A percentile compares a stretch with the other conserved stretches of the same genome.
These are phyloP conservation scores for Coemansia sp. DNA, from an alignment of 192 early-diverging fungal species.

Conservation along the genomic window DNA sequence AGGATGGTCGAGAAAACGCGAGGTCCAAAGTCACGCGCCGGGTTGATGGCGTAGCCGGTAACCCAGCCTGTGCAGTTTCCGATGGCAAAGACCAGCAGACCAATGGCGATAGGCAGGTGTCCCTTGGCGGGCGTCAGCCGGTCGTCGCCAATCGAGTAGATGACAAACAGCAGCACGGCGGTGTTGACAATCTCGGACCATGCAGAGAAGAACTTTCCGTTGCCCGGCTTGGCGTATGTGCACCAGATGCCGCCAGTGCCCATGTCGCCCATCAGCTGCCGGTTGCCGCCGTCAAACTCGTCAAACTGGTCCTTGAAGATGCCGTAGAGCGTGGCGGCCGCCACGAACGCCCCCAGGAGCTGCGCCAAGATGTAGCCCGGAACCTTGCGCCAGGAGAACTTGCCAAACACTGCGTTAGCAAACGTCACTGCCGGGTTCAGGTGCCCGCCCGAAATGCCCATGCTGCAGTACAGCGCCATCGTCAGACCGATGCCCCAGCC, in stretches of 20 bases:
- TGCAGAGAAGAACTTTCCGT: constrained; percentile 57
- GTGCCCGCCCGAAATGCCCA: constrained; percentile 71
- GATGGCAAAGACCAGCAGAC: constrained; percentile 60
- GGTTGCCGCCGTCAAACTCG: constrained; percentile 54
- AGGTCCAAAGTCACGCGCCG: constrained; percentile 78
- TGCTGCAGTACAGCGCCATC: constrained; percentile 61
- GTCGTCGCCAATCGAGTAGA: constrained; percentile 62
- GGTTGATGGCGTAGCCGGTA: constrained; percentile 72
- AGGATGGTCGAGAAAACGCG: constrained; percentile 67
- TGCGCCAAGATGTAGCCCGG: constrained; percentile 65
- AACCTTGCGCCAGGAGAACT: constrained; percentile 70
- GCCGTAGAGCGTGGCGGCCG: constrained; percentile 66
- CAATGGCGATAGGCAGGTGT: constrained; percentile 58
- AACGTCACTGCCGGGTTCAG: constrained; percentile 78
- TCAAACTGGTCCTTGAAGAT: constrained; percentile 62
- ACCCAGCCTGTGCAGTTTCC: constrained; percentile 63
- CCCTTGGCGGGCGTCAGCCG: constrained; percentile 57
- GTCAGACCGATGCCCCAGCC: constrained; percentile 66
- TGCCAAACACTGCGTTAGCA: constrained; percentile 61
- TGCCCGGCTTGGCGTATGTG: constrained; percentile 58
- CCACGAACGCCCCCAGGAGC: constrained; percentile 68
- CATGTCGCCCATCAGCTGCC: constrained; percentile 43
- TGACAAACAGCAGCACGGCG: constrained; percentile 60
- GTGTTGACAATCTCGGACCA: constrained; percentile 69
- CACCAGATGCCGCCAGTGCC: constrained; percentile 66